Conservation (phyloP, 1,284 basidiomycete species). For the Rhizoctonia solani region DNA sequence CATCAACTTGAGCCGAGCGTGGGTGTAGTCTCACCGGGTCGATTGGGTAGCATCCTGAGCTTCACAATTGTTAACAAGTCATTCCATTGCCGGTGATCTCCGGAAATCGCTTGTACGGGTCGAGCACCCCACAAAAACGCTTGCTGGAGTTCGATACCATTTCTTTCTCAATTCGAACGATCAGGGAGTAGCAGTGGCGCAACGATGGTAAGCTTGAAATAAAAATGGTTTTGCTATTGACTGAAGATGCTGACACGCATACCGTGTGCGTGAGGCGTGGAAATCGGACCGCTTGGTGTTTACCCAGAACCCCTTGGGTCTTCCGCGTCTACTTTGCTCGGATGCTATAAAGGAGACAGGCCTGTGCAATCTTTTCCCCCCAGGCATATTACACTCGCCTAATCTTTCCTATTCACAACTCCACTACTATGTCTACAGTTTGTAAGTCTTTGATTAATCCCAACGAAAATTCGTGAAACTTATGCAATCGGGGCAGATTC, state of each 20-base stretch:
- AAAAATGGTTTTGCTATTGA: not conserved
- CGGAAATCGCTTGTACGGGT: conserved; percentile 7
- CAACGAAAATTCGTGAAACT: too few species aligned
- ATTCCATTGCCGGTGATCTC: conserved; percentile 20
- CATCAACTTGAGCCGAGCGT: conserved; percentile 17
- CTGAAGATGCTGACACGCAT: conserved; percentile 21
- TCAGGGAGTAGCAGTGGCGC: conserved; percentile 30
- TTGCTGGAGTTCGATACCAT: conserved; percentile 20
- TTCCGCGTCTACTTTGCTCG: conserved; percentile 7
- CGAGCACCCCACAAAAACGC: not conserved
- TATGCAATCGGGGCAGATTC: not conserved
- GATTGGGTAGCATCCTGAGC: conserved; percentile 23
- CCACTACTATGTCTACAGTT: not conserved
- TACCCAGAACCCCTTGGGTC: conserved; percentile 5
- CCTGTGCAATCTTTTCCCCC: not conserved
- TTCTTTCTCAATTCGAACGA: conserved; percentile 26
- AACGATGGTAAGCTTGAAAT: conserved; percentile 23
- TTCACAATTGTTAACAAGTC: conserved; percentile 4
- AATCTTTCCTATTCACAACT: conserved; percentile 4
- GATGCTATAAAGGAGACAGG: conserved; percentile 26
- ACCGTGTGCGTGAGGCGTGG: conserved; percentile 20
- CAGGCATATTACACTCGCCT: conserved; percentile 31
- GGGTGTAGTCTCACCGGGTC: conserved; percentile 1
- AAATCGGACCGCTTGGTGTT: conserved; percentile 28
- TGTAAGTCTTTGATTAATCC: not conserved